Base-by-base conservation (phyloP, 2,329 filamentous ascomycete genomes). In the Coniella vitis region DNA sequence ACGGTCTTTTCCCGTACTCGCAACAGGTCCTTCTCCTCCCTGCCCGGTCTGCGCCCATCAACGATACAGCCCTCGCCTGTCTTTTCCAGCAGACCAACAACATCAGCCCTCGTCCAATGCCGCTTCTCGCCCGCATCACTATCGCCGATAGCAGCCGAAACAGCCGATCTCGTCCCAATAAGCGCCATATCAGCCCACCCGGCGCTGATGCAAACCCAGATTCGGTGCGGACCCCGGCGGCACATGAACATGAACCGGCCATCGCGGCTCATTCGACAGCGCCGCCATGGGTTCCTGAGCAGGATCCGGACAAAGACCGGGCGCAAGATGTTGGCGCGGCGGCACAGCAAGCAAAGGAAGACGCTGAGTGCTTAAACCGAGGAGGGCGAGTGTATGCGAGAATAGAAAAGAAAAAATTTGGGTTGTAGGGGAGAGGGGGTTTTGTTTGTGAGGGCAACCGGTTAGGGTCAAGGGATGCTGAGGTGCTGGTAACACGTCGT, bases 251-350 rank as follows among this genome's bases (percentile, higher is more conserved):
- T 81, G 75, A 72, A 75, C 48, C 65, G 70, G 43, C 65, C 72
- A 48, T 78, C 73, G 47, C 70, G 78, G 32, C 65, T 81, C 47
- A 62, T 81, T 13, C 75, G 80, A 64, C 82, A 81, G 70, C 70
- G 78, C 20, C 70, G 78, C 55, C 73, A 76, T 55, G 79, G 79
- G 1, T 83, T 80, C 57, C 62, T 83, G 41, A 70, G 67, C 55
- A 67, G 78, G 34, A 62, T 72, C 55, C 66, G 70, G 55, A 72
- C 71, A 39, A 71, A 69, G 59, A 74, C 69, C 9, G 79, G 79
- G 3, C 66, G 71, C 49, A 76, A 73, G 65, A 77, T 72, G 52
- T 58, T 83, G 45, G 63, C 67, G 60, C 65, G 78, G 58, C 69
- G 79, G 63, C 69, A 60, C 63, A 56, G 68, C 13, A 81, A 81